Evolutionary conservation across 441 rosid species (phyloP), one percentile per base, ranked within the genome.

Genomic region (Erodium chrysanthum): DNA sequence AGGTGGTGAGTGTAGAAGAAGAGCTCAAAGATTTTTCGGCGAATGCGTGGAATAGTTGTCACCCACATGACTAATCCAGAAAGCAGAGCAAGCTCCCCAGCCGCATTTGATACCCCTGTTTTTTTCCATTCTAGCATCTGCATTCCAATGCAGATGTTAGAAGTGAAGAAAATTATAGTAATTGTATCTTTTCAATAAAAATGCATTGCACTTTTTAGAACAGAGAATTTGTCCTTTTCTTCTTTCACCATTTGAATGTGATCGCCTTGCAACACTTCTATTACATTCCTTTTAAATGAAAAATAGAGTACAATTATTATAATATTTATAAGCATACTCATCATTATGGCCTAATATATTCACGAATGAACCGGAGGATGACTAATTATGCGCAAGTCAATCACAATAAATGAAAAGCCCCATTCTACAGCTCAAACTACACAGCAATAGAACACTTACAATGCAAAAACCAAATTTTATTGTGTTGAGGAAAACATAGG

Each of bases 21-120:
- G 62, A 17, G 37, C 62, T 61, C 60, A 12, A 60, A 61, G 10
- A 60, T 59, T 21, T 69, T 60, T 64, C 67, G 67, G 18, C 65
- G 65, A 61, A 61, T 23, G 20, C 40, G 65, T 0, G 65, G 65
- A 27, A 61, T 12, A 5, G 37, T 61, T 61, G 65, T 61, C 37
- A 56, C 62, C 92, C 92, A 87, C 70, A 87, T 9, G 35, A 7
- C 63, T 1, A 87, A 66, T 64, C 92, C 90, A 15, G 78, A 75
- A n/a, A 81, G 21, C 60, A 85, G 67, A 12, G 90, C 1, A 42
- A 87, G 27, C 74, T 87, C 92, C 70, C 90, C 92, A 2, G 92
- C 87, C 9, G 83, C 54, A 37, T 80, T 81, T 6, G 90, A 84
- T n/a, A 77, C 3, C 3, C 29, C 84, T 0, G 70, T 27, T n/a